These are phyloP conservation scores for Theobroma cacao DNA, from an alignment of 345 rosid species.

Conservation along the genomic window DNA sequence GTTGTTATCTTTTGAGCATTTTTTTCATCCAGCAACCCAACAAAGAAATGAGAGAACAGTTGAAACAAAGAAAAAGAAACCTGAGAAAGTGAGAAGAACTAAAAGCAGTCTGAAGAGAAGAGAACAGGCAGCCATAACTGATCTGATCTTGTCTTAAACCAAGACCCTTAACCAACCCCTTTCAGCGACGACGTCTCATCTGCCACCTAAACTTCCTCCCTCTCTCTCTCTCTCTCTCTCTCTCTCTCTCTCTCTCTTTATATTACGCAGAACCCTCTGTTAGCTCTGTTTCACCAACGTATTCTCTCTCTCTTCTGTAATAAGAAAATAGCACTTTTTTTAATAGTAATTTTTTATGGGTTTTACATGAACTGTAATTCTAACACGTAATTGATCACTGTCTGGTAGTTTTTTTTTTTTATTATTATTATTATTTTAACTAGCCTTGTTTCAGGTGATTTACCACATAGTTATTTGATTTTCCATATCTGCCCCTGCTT, in stretches of 20 bases:
- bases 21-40: not conserved
- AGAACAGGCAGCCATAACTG: slow-evolving; percentile 36
- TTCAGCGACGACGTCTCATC: slow-evolving; percentile 2
- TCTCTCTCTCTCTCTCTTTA: not conserved
- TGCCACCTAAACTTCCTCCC: no score
- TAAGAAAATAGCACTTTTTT: not conserved
- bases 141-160: slow-evolving; percentile 20
- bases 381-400: not conserved
- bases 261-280: not conserved
- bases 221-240: not conserved
- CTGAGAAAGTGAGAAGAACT: slow-evolving; percentile 49
- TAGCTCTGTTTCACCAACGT: slow-evolving; percentile 4
- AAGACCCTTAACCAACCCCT: slow-evolving; percentile 2
- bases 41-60: not conserved
- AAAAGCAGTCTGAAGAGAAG: slow-evolving; percentile 29
- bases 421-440: no score
- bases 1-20: not conserved
- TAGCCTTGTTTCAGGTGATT: not conserved
- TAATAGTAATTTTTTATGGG: no score
- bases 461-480: not conserved
- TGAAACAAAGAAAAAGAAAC: slow-evolving; percentile 26
- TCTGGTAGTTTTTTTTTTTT: not conserved
- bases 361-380: not conserved
- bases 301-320: not conserved
- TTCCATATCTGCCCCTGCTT: not conserved